A percentile compares a stretch with the other conserved stretches of the same genome.
These are phyloP conservation scores for Fusarium caatingaense DNA, from an alignment of 2,329 filamentous ascomycete genomes.

Conservation along the genomic window DNA sequence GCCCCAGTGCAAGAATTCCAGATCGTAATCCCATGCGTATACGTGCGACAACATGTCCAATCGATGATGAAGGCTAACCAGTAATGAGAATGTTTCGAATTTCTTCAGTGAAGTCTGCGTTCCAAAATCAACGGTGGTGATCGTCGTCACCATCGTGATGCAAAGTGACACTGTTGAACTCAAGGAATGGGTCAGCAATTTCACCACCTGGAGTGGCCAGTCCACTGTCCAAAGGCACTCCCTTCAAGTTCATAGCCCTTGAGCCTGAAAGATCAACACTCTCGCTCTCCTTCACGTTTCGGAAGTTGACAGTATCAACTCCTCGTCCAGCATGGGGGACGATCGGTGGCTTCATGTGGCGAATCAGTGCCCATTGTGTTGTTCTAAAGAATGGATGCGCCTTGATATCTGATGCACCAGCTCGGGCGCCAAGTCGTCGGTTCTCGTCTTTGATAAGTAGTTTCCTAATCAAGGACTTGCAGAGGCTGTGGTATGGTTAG, in stretches of 20 bases:
- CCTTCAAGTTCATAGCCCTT: slow-evolving; percentile 69
- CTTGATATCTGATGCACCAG: slow-evolving; percentile 97
- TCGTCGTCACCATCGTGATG: slow-evolving; percentile 94
- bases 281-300: slow-evolving; percentile 96
- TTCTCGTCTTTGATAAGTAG: slow-evolving; percentile 98
- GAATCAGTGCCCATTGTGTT: slow-evolving; percentile 95
- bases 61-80: slow-evolving; percentile 20
- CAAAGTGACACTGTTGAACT: slow-evolving; percentile 97
- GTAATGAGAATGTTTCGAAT: slow-evolving; percentile 15
- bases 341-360: slow-evolving; percentile 98
- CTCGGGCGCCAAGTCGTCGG: slow-evolving; percentile 89
- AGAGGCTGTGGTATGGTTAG: slow-evolving; percentile 71
- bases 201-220: slow-evolving; percentile 87
- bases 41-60: slow-evolving; percentile 34
- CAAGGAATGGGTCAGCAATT: slow-evolving; percentile 89
- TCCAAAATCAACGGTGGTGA: slow-evolving; percentile 24
- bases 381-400: slow-evolving; percentile 94
- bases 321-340: slow-evolving; percentile 90
- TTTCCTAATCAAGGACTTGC: slow-evolving; percentile 96
- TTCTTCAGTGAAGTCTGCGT: neutral
- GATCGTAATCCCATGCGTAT: slow-evolving; percentile 42
- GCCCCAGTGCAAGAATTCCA: slow-evolving; percentile 41
- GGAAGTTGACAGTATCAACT: slow-evolving; percentile 95
- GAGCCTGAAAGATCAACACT: slow-evolving; percentile 85
- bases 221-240: slow-evolving; percentile 87